Conservation (phyloP, 2,329 filamentous ascomycete genomes). For the Helotiales sp. region DNA sequence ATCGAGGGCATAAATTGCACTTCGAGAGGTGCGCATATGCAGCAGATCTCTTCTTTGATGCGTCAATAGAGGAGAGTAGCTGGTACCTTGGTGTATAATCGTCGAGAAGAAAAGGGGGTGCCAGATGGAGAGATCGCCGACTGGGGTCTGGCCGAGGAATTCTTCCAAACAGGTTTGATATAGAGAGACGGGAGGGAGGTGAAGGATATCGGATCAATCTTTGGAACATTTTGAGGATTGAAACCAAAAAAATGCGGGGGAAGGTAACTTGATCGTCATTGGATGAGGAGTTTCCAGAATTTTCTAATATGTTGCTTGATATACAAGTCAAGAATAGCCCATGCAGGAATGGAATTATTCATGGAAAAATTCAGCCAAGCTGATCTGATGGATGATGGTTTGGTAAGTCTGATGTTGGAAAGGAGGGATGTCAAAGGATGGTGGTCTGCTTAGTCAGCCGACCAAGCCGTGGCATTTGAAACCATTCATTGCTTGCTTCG, state of each 20-base stretch:
- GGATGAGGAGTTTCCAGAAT: background rate
- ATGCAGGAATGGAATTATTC: background rate
- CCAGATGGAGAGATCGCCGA: slow-evolving; percentile 52
- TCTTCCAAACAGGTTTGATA: no score
- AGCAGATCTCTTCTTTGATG: slow-evolving; percentile 72
- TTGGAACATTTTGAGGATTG: background rate
- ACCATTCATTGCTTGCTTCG: background rate
- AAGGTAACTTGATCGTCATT: background rate
- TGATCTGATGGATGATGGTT: background rate
- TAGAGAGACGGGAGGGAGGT: background rate
- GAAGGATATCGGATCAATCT: background rate
- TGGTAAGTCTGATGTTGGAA: background rate
- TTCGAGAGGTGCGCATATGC: slow-evolving; percentile 78
- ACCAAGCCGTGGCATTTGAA: background rate
- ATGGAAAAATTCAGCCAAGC: background rate
- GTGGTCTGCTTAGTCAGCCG: background rate
- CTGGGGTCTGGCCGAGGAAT: background rate
- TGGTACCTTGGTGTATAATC: slow-evolving; percentile 77
- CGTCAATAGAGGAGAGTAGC: slow-evolving; percentile 68
- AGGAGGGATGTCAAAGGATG: background rate
- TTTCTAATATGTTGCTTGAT: background rate
- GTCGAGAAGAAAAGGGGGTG: slow-evolving; percentile 72
- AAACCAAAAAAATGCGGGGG: background rate
- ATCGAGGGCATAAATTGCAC: slow-evolving; percentile 80
- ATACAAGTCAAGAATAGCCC: background rate